Evolutionary conservation across 352 stramenopile species (phyloP).

Genomic region (Globisporangium acanthophoron): DNA sequence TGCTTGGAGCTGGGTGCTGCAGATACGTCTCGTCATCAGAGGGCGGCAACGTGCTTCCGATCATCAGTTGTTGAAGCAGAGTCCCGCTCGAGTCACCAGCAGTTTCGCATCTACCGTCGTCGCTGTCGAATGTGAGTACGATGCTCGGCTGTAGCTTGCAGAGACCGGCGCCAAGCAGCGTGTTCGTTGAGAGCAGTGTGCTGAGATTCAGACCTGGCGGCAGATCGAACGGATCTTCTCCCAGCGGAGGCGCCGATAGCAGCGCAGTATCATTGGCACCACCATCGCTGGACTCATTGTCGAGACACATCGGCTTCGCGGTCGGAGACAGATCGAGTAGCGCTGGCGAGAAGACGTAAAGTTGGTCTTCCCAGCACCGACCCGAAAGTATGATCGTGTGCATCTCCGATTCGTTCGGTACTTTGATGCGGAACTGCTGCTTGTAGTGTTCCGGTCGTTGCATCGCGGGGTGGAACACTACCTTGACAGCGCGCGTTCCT

Average conservation of each 20-base stretch:
- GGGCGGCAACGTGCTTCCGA: slow-evolving; percentile 40
- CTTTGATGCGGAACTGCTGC: slow-evolving; percentile 49
- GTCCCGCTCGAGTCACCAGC: background rate
- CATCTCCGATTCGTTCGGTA: slow-evolving; percentile 69
- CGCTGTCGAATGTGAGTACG: slow-evolving; percentile 38
- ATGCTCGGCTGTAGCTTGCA: slow-evolving; percentile 37
- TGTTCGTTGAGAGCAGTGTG: slow-evolving; percentile 13
- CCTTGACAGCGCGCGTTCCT: slow-evolving; percentile 44
- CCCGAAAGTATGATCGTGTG: slow-evolving; percentile 50
- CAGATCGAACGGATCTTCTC: slow-evolving; percentile 73
- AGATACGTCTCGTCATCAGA: slow-evolving; percentile 9
- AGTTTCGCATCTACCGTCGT: slow-evolving; percentile 8
- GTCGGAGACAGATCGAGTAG: slow-evolving; percentile 16
- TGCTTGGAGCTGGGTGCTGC: background rate
- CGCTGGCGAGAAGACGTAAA: slow-evolving; percentile 48
- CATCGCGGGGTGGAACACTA: slow-evolving; percentile 57
- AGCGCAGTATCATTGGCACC: too few species aligned
- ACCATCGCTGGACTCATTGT: background rate
- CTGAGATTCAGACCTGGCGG: slow-evolving; percentile 39
- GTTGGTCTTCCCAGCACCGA: slow-evolving; percentile 73
- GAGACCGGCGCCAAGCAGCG: slow-evolving; percentile 26
- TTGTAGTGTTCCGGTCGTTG: slow-evolving; percentile 53
- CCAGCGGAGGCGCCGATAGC: slow-evolving; percentile 5
- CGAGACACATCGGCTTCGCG: background rate
- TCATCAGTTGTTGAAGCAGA: slow-evolving; percentile 21